Evolutionary conservation across 1,139 yeast species (phyloP), one percentile per base, ranked within the genome.

Genomic region (Hemisphaericaspora lyxosophila): DNA sequence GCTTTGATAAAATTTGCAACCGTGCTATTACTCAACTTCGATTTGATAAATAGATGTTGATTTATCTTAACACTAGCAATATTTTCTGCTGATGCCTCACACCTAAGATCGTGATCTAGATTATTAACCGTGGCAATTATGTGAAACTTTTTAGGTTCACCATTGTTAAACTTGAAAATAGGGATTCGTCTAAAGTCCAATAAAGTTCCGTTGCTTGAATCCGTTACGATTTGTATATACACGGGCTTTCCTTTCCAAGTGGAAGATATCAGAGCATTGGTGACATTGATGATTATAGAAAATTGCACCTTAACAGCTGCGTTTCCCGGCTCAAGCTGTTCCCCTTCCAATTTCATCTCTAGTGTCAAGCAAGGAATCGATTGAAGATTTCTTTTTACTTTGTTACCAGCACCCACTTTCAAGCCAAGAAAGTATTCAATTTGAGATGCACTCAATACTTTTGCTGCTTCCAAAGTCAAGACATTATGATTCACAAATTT

Each of bases 101-200:
- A 54, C 19, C 47, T 51, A 1, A 70, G 46, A 5, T 19, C 34
- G 20, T 57, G 59, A 2, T 40, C 38, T 7, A 27, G 36, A 9
- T 47, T 40, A 0, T 31, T 31, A 1, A 69, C 24, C 1, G 41
- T 39, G 2, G 56, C 41, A 1, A 42, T 42, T 3, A 70, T 31
- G 5, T 39, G 48, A 39, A 64, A 65, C 2, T 57, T 41, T 35
- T 56, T 60, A 7, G 35, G 5, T 8, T 33, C 37, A 0, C 51
- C 45, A 1, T 55, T 51, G 4, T 38, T 42, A 2, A 67, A 40
- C 31, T 61, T 65, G 2, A 50, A 49, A 3, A 64, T 31, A 3
- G 59, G 51, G 1, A 68, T 51, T 42, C 70, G 59, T 39, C 74
- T 55, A 40, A 67, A 73, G 45, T 70, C 75, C 8, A 68, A 35